These are phyloP conservation scores for Prunus yedoensis DNA, from an alignment of 331 rosid species.

Conservation along the genomic window DNA sequence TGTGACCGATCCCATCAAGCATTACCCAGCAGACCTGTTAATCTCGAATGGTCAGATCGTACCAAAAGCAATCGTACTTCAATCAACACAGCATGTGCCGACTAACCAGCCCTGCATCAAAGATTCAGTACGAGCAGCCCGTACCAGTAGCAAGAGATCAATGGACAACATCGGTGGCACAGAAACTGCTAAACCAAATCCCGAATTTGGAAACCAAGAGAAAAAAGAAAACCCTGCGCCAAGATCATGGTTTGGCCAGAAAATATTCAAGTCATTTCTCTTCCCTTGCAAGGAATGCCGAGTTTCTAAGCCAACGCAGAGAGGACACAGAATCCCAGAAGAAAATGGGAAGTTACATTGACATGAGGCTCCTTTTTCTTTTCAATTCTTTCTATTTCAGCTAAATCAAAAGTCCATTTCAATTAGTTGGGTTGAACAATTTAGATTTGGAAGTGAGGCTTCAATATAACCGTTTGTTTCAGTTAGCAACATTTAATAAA, in stretches of 20 bases:
- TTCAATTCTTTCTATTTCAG: constrained; percentile 22
- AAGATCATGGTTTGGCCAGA: constrained; percentile 41
- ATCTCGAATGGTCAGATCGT: constrained; percentile 50
- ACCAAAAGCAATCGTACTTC: constrained; percentile 35
- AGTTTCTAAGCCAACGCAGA: constrained; percentile 35
- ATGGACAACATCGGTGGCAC: constrained; percentile 19
- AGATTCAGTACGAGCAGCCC: constrained; percentile 34
- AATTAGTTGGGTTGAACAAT: constrained; percentile 7
- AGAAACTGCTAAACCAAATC: constrained; percentile 31
- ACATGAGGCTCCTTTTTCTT: constrained; percentile 24
- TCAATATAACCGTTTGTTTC: constrained; percentile 26
- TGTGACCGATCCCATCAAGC: constrained; percentile 34
- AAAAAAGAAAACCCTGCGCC: constrained; percentile 20
- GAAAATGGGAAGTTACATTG: constrained; percentile 35
- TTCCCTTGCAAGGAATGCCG: constrained; percentile 57
- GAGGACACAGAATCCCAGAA: constrained; percentile 30
- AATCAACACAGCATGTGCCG: constrained; percentile 26
- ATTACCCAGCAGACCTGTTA: constrained; percentile 44
- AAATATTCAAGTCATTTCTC: constrained; percentile 39
- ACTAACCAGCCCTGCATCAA: constrained; percentile 20
- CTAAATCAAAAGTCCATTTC: constrained; percentile 18
- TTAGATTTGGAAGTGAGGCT: constrained; percentile 18
- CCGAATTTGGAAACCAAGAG: constrained; percentile 25
- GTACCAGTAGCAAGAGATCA: constrained; percentile 30
- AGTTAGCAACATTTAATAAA: constrained; percentile 18